Conservation (phyloP, 768 basidiomycete genomes). For the Leucosporidium scottii region DNA sequence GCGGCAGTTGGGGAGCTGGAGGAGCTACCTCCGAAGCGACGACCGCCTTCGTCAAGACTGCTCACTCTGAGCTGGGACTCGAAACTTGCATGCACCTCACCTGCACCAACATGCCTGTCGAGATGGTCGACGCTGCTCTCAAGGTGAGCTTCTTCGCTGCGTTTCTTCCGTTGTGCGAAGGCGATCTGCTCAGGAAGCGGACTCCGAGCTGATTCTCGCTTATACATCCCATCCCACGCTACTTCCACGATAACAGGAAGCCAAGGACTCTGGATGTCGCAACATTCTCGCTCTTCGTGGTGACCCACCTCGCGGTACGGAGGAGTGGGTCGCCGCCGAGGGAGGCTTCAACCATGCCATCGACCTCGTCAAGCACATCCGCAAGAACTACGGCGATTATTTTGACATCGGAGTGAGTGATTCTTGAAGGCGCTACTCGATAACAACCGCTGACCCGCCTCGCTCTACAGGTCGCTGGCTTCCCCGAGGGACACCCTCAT, state of each 20-base stretch:
- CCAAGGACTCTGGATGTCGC: conserved; percentile 71
- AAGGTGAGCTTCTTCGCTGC: conserved; percentile 45
- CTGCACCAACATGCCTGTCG: conserved; percentile 95
- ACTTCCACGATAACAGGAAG: conserved; percentile 40
- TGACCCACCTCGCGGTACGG: conserved; percentile 87
- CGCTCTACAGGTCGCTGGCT: conserved; percentile 51
- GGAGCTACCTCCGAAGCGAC: conserved; percentile 83
- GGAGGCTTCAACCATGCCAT: conserved; percentile 72
- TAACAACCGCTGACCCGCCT: background rate
- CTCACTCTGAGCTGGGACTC: conserved; percentile 64
- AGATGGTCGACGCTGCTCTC: conserved; percentile 88
- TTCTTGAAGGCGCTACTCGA: background rate
- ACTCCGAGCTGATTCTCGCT: background rate
- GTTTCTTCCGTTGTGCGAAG: background rate
- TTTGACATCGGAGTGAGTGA: conserved; percentile 90
- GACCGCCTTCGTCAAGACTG: conserved; percentile 77
- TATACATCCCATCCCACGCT: background rate
- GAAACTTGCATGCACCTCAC: conserved; percentile 99
- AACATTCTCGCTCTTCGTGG: conserved; percentile 90
- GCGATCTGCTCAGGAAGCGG: background rate
- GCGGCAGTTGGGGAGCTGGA: conserved; percentile 91
- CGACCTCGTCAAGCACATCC: conserved; percentile 86
- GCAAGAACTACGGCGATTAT: conserved; percentile 69
- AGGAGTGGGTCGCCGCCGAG: conserved; percentile 82
- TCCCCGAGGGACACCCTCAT: conserved; percentile 70